Evolutionary conservation across 768 basidiomycete genomes (phyloP).

Genomic region (Russula sp.): DNA sequence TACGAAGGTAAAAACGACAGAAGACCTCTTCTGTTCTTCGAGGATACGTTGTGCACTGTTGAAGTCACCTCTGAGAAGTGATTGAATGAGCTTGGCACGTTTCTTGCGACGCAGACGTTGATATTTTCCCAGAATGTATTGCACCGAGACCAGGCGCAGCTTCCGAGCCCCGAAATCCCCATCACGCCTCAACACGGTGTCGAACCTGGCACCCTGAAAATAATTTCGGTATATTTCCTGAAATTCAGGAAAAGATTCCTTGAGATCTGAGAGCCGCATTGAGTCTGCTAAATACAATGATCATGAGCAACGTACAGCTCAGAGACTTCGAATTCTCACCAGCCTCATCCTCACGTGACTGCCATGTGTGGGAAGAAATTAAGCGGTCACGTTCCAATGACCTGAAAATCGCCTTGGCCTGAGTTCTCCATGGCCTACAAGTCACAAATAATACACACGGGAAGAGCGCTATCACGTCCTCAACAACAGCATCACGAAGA

Average conservation of each 20-base stretch:
- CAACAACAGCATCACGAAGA: conserved; percentile 8
- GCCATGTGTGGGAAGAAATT: not conserved
- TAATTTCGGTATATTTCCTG: not conserved
- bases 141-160: not conserved
- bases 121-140: not conserved
- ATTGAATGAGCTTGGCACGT: not conserved
- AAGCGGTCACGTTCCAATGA: conserved; percentile 5
- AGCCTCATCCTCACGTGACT: not conserved
- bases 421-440: not conserved
- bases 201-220: not conserved
- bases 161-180: conserved; percentile 1
- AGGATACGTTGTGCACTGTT: not conserved
- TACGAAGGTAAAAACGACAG: not conserved
- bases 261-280: not conserved
- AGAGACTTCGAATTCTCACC: not conserved
- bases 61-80: conserved; percentile 3
- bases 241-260: not conserved
- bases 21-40: not conserved
- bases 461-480: conserved; percentile 10
- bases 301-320: not conserved
- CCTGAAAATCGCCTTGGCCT: not conserved
- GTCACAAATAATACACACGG: conserved; percentile 8
- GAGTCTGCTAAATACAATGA: not conserved
- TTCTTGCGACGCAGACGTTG: not conserved
- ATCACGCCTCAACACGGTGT: not conserved